Evolutionary conservation across 2,329 filamentous ascomycete species (phyloP), one percentile per base, ranked within the genome.

Genomic region (Akanthomyces dipterigenus): DNA sequence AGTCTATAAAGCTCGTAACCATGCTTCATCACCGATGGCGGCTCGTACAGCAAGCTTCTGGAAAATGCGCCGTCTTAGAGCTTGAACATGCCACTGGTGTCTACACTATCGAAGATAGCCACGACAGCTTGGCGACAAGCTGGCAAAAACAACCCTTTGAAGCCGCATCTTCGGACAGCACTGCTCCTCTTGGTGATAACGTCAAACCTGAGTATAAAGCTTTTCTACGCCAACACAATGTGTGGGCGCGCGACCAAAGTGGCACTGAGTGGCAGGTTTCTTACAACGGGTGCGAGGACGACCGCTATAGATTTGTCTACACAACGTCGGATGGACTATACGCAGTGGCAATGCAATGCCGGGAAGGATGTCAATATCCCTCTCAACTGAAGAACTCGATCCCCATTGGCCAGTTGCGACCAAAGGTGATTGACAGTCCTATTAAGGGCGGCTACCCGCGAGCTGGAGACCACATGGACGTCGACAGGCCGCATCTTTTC

Each of bases 401-500:
- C 5, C 14, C 46, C 22, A 49, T 14, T 22, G 46, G n/a, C 16
- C 46, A 49, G 46, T 49, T 26, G n/a, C 46, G 46, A 31, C 46
- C 46, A 16, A 49, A 26, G 48, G 24, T 51, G 48, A 51, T 31
- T 18, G 18, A 12, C 31, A 16, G 20, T 48, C 24, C 48, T 26
- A 14, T 3, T 24, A 28, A 50, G 48, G n/a, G 38, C 18, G 50
- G 26, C 31, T 40, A 34, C 16, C 31, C 16, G 5, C 31, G 31
- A 34, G 50, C 50, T 31, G 50, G 50, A 6, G 50, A 54, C 26
- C 26, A 54, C 3, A 58, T 65, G 3, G 48, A 62, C 5, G 20
- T 63, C n/a, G 61, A 65, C 34, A 31, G 64, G 7, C 64, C 63
- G 28, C 49, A 56, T 7, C 28, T 65, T 7, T 64, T 65, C 40